Evolutionary conservation across 345 rosid genomes (phyloP).

Genomic region (Crucihimalaya himalaica): DNA sequence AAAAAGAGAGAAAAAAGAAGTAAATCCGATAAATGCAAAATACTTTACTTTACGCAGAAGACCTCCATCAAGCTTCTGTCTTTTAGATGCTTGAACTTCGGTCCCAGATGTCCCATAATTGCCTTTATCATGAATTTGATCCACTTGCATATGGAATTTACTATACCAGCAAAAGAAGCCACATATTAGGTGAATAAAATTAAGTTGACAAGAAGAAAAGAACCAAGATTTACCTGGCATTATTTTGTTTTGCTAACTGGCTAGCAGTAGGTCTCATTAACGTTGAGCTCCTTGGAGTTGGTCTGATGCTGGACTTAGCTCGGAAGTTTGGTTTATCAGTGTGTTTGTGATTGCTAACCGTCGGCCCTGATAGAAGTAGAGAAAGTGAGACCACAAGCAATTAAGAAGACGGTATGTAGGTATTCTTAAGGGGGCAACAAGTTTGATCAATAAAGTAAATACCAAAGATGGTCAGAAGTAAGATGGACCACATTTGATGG

Average conservation of each 20-base stretch:
- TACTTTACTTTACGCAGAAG: conserved; percentile 64
- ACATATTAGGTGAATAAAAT: not conserved
- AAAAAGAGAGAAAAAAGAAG: not conserved
- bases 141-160: conserved; percentile 41
- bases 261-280: conserved; percentile 96
- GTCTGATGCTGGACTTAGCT: conserved; percentile 47
- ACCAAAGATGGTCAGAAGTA: conserved; percentile 18
- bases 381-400: conserved; percentile 16
- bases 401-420: not conserved
- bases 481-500: conserved; percentile 20
- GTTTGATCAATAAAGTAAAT: not conserved
- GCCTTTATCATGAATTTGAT: conserved; percentile 49
- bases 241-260: conserved; percentile 79
- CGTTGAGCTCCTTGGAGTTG: conserved; percentile 70
- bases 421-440: not conserved
- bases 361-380: conserved; percentile 47
- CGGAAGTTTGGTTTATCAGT: conserved; percentile 46
- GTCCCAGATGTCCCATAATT: conserved; percentile 48
- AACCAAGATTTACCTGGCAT: conserved; percentile 47
- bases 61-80: conserved; percentile 96
- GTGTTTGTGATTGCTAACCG: conserved; percentile 42
- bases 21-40: not conserved
- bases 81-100: conserved; percentile 89
- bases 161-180: conserved; percentile 20
- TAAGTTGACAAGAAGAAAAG: not conserved